A percentile compares a stretch with the other conserved stretches of the same genome.
Conservation (phyloP, 495 filamentous ascomycete genomes). For the Tuber umbilicatum region DNA sequence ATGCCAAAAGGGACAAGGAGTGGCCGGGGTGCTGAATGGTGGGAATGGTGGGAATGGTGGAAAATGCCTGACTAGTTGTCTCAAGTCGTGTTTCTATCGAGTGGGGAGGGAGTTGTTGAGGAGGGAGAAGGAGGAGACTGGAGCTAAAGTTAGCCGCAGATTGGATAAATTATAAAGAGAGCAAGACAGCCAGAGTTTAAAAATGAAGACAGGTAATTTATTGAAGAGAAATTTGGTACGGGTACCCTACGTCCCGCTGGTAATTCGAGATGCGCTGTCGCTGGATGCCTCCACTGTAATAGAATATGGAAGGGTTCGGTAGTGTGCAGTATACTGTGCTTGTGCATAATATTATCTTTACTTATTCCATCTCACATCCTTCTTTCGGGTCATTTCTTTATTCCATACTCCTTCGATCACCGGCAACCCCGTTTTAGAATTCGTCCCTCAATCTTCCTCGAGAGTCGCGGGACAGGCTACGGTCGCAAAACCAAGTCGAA, state of each 20-base stretch:
- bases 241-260: not conserved
- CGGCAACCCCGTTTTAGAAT: not conserved
- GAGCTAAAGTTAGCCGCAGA: conserved; percentile 4
- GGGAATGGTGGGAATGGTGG: not conserved
- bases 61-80: not conserved
- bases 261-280: not conserved
- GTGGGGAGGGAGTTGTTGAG: not conserved
- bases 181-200: not conserved
- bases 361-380: not conserved
- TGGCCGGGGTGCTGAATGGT: not conserved
- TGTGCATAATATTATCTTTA: not conserved
- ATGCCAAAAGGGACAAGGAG: not conserved
- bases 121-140: not conserved
- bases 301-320: not conserved
- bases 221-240: not conserved
- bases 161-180: not conserved
- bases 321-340: not conserved
- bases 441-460: not conserved
- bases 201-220: not conserved
- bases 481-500: not conserved
- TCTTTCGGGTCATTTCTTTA: not conserved
- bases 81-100: not conserved
- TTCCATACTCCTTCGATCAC: not conserved
- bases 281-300: not conserved
- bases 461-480: not conserved